Conservation (phyloP, 2,329 filamentous ascomycete genomes). For the Ascochyta fabae region DNA sequence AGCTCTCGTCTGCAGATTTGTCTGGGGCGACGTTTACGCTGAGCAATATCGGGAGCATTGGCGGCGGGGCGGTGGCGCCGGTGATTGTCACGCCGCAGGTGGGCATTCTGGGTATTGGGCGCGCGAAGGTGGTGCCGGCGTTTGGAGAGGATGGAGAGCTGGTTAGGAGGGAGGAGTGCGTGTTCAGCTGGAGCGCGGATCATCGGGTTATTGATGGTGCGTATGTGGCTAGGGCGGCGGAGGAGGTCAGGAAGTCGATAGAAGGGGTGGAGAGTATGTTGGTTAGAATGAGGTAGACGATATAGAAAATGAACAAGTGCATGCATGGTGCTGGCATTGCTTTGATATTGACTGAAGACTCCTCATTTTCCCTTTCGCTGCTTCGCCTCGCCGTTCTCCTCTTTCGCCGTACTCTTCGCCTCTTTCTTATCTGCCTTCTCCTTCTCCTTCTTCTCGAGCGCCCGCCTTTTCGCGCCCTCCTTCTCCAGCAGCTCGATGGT, state of each 20-base stretch:
- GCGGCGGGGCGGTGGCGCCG: slow-evolving; percentile 88
- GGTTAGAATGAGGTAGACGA: slow-evolving; percentile 59
- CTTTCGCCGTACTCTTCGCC: slow-evolving; percentile 28
- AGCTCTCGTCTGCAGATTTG: slow-evolving; percentile 76
- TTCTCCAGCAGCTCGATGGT: slow-evolving; percentile 84
- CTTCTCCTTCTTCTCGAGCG: slow-evolving; percentile 62
- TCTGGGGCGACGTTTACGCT: slow-evolving; percentile 90
- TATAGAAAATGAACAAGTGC: not conserved
- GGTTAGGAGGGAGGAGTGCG: slow-evolving; percentile 78
- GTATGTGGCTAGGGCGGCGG: slow-evolving; percentile 89
- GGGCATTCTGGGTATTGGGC: slow-evolving; percentile 87
- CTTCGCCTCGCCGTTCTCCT: slow-evolving; percentile 29
- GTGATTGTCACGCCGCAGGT: slow-evolving; percentile 92
- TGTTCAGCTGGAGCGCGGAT: slow-evolving; percentile 96
- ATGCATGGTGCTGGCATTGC: not conserved
- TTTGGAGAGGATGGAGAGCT: slow-evolving; percentile 67
- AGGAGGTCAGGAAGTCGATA: slow-evolving; percentile 76
- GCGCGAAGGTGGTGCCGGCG: slow-evolving; percentile 78
- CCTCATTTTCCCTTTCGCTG: slow-evolving; percentile 30
- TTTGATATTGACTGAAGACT: not conserved
- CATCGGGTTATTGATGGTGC: slow-evolving; percentile 94
- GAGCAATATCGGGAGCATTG: slow-evolving; percentile 95
- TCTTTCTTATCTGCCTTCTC: slow-evolving; percentile 46
- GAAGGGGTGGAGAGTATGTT: slow-evolving; percentile 90
- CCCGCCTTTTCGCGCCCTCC: slow-evolving; percentile 70